phyloP scores from a whole-genome alignment of 1,139 yeast genomes.

The Lodderomyces margitis region DNA sequence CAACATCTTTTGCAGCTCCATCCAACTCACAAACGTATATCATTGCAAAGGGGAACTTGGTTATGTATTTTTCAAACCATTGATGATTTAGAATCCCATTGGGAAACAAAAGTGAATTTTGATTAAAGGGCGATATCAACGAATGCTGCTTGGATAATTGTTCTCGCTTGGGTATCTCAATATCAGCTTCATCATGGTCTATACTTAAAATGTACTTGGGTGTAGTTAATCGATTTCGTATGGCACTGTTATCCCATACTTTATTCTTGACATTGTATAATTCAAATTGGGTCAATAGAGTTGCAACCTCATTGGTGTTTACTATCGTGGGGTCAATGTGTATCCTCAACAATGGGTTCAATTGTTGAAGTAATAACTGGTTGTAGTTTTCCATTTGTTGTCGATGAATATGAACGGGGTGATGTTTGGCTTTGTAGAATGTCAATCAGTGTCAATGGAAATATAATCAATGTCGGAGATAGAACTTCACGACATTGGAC shows the following conservation, averaged over 20 bases:
- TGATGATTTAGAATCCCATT: slow-evolving; percentile 37
- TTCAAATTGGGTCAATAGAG: slow-evolving; percentile 12
- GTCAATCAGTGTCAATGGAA: not conserved
- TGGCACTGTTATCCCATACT: slow-evolving; percentile 42
- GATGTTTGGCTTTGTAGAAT: not conserved
- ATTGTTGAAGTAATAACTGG: slow-evolving; percentile 26
- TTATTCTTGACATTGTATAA: slow-evolving; percentile 21
- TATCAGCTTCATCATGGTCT: slow-evolving; percentile 1
- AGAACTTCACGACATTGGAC: not conserved
- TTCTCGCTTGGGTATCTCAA: slow-evolving; percentile 11
- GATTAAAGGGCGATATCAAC: slow-evolving; percentile 36
- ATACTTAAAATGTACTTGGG: slow-evolving; percentile 29
- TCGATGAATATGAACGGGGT: not conserved
- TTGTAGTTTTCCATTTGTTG: slow-evolving; percentile 33
- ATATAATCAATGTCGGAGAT: not conserved
- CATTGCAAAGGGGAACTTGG: slow-evolving; percentile 34
- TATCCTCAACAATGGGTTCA: slow-evolving; percentile 33
- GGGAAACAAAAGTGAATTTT: slow-evolving; percentile 38
- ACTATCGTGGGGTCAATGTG: slow-evolving; percentile 12
- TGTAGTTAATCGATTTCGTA: slow-evolving; percentile 37
- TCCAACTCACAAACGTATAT: slow-evolving; percentile 23
- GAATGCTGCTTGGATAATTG: slow-evolving; percentile 22
- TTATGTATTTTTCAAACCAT: slow-evolving; percentile 39
- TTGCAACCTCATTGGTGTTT: not conserved
- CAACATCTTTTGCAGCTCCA: slow-evolving; percentile 16